These are phyloP conservation scores for Clitopilus hobsonii DNA, from an alignment of 768 basidiomycete species.

Conservation along the genomic window DNA sequence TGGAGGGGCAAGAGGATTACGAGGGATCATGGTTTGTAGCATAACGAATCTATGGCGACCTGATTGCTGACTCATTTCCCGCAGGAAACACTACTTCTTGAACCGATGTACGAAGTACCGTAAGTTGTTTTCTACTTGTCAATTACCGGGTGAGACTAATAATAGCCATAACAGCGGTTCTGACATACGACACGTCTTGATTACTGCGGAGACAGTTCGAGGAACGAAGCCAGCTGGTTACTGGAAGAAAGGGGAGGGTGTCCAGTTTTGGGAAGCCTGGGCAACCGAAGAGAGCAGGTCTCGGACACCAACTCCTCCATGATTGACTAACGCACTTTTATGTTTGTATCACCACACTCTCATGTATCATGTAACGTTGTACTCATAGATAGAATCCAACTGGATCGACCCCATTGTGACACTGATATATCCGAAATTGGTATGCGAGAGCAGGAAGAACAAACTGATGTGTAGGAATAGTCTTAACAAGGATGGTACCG, in stretches of 20 bases:
- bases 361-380: not conserved
- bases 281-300: constrained; percentile 53
- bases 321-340: constrained; percentile 1
- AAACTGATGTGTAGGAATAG: not conserved
- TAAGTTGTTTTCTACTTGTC: constrained; percentile 37
- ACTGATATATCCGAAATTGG: not conserved
- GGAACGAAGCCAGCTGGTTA: constrained; percentile 64
- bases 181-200: constrained; percentile 79
- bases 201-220: constrained; percentile 67
- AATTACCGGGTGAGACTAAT: constrained; percentile 1
- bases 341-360: constrained; percentile 4
- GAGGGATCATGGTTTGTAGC: constrained; percentile 75
- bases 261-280: constrained; percentile 76
- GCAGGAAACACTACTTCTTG: constrained; percentile 76
- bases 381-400: not conserved
- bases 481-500: not conserved
- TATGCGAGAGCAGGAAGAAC: not conserved
- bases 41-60: not conserved
- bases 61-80: constrained; percentile 2
- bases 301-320: constrained; percentile 2
- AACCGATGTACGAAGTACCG: constrained; percentile 93
- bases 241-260: constrained; percentile 65
- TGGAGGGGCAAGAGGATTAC: constrained; percentile 85
- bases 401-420: not conserved
- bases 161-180: constrained; percentile 10